Percentiles rank a stretch among this genome's conserved stretches.
phyloP scores from a whole-genome alignment of 139 green algal genomes.

The Pseudopediastrum boryanum region DNA sequence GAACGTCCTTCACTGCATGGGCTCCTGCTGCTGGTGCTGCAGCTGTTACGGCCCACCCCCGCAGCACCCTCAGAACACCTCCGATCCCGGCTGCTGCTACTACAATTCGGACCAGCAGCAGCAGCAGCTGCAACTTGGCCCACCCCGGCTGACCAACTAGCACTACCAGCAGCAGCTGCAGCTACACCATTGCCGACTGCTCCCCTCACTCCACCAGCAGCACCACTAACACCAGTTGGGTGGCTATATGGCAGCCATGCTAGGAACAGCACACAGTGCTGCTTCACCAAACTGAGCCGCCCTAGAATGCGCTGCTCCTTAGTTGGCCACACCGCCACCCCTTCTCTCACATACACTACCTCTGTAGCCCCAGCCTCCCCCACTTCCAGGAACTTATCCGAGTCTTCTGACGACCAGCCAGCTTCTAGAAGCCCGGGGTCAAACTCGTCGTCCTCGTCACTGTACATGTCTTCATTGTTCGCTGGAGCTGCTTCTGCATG shows the following conservation, averaged over 20 bases:
- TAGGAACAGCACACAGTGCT: slow-evolving; percentile 74
- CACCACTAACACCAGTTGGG: background rate
- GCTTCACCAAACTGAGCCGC: slow-evolving; percentile 71
- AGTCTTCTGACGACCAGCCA: slow-evolving; percentile 2
- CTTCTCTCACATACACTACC: slow-evolving; percentile 71
- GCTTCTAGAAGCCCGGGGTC: background rate
- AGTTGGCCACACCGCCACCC: slow-evolving; percentile 65
- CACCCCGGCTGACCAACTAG: background rate
- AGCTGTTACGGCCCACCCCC: background rate
- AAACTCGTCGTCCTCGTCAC: background rate
- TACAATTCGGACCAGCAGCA: background rate
- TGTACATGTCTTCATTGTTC: background rate
- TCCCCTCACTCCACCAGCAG: background rate
- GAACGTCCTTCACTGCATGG: background rate
- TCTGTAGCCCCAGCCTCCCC: slow-evolving; percentile 56
- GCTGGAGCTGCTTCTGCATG: background rate
- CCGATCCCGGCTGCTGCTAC: slow-evolving; percentile 9
- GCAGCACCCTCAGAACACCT: background rate
- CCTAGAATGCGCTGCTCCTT: slow-evolving; percentile 62
- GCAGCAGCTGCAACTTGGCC: background rate
- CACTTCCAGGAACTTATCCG: slow-evolving; percentile 61
- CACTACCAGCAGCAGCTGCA: background rate
- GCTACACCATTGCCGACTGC: background rate
- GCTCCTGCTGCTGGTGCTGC: background rate
- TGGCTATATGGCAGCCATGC: slow-evolving; percentile 69